Evolutionary conservation across 805 yeast genomes (phyloP), one percentile per base, ranked within the genome.

Genomic region (Kuraishia capsulata): DNA sequence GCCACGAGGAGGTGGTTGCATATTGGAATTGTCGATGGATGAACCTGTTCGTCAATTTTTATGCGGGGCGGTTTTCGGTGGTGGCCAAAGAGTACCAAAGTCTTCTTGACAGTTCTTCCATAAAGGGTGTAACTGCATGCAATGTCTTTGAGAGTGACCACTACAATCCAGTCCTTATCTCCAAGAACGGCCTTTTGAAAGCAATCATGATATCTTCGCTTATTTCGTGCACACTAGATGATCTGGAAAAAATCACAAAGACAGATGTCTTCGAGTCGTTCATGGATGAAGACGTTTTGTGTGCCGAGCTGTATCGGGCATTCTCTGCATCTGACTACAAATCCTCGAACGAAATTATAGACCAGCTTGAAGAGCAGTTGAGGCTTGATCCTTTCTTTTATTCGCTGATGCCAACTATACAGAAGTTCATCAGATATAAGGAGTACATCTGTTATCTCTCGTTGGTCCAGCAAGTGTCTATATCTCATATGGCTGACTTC

Each of bases 361-460:
- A 23, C 8, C 8, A 23, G 11, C 26, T 28, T 14, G 17, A 6
- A 13, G 14, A 28, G 14, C 8, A 28, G 14, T 8, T 28, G 8
- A 13, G 6, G 17, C 31, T 5, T 5, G 31, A 28, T 28, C 31
- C 31, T 28, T 28, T 28, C 17, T 28, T 28, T 13, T 28, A 28
- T 17, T 5, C 13, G 6, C 14, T 36, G 28, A 14, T 28, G 14
- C 17, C 33, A 36, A n/a, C 26, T 29, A 8, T 19, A 28, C 11
- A 14, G 13, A 3, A 5, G 5, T 20, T 4, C n/a, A 9, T 33
- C 18, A 47, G 62, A 39, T 47, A 51, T 30, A 60, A 56, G 41
- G 47, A 52, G 2, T 56, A 56, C 37, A 33, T 52, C 3, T 45
- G 54, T 3, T 67, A 63, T 36, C 44, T 67, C 2, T 58, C 66